Evolutionary conservation across 495 filamentous ascomycete genomes (phyloP).

Genomic region (Jackrogersella minutella): DNA sequence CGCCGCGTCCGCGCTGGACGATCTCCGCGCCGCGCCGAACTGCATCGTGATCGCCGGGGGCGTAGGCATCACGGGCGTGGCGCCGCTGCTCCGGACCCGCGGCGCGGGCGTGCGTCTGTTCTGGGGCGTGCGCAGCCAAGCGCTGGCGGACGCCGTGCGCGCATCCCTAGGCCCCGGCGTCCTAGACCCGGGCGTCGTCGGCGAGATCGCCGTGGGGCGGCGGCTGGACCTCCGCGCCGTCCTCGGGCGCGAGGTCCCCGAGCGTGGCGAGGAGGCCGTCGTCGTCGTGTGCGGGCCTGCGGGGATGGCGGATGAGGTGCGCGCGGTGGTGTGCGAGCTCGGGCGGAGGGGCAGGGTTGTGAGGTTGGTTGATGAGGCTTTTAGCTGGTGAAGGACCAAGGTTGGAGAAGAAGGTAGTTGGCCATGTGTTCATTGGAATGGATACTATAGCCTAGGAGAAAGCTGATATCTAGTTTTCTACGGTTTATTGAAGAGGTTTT

Average conservation of each 20-base stretch:
- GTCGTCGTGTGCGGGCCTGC: constrained; percentile 41
- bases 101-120: constrained; percentile 25
- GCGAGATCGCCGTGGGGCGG: constrained; percentile 28
- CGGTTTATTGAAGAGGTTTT: too few species aligned
- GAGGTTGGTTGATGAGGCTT: constrained; percentile 39
- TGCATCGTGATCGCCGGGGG: constrained; percentile 42
- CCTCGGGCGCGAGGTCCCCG: constrained; percentile 26
- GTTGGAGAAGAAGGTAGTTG: background rate
- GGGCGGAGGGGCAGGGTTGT: constrained; percentile 13
- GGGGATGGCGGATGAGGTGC: constrained; percentile 38
- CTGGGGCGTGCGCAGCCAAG: constrained; percentile 35
- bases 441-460: background rate
- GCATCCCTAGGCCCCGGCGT: constrained; percentile 8
- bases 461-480: too few species aligned
- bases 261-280: constrained; percentile 22
- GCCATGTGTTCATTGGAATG: too few species aligned
- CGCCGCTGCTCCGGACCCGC: constrained; percentile 13
- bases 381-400: constrained; percentile 28
- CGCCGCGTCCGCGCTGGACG: constrained; percentile 6
- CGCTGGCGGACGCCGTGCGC: constrained; percentile 20
- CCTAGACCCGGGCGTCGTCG: constrained; percentile 9
- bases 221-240: constrained; percentile 27
- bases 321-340: constrained; percentile 24
- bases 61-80: constrained; percentile 37
- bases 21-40: constrained; percentile 17